Percentiles rank a stretch among this genome's conserved stretches.
phyloP scores from a whole-genome alignment of 139 green algal genomes.

The Micractinium conductrix region DNA sequence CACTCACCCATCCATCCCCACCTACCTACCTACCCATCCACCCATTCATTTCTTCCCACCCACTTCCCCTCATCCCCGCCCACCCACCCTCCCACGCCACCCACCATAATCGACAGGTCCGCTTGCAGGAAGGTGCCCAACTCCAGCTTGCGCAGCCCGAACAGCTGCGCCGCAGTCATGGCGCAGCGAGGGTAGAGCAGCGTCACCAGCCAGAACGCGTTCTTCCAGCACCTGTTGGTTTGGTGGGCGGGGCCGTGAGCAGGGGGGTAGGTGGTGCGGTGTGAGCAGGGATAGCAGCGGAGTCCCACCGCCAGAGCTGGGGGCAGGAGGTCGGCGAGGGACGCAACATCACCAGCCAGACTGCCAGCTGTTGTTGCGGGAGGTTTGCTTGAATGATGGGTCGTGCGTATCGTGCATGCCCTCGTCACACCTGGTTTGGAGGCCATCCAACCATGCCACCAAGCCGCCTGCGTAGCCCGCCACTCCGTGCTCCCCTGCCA shows the following conservation, averaged over 20 bases:
- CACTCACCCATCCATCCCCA: too few species aligned
- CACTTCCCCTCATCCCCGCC: neutral
- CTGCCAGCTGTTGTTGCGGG: neutral
- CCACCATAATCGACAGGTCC: slow-evolving; percentile 44
- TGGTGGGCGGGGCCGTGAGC: neutral
- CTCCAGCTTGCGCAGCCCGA: slow-evolving; percentile 42
- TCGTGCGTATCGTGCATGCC: neutral
- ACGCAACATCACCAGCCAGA: neutral
- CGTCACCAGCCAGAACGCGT: slow-evolving; percentile 59
- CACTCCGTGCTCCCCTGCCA: too few species aligned
- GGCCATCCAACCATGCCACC: slow-evolving; percentile 5
- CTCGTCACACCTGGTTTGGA: slow-evolving; percentile 3
- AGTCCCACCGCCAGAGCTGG: too few species aligned
- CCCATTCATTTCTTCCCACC: neutral
- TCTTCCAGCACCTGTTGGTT: slow-evolving; percentile 52
- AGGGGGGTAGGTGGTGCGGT: too few species aligned
- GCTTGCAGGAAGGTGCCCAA: slow-evolving; percentile 45
- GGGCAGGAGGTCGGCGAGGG: neutral
- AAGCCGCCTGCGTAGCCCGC: neutral
- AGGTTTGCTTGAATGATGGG: too few species aligned
- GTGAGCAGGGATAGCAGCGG: neutral
- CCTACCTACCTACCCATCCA: too few species aligned
- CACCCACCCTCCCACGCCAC: neutral
- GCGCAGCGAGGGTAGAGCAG: slow-evolving; percentile 57
- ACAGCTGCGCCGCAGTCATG: slow-evolving; percentile 54